phyloP scores from a whole-genome alignment of 768 basidiomycete species.

The Mycena vulgaris region DNA sequence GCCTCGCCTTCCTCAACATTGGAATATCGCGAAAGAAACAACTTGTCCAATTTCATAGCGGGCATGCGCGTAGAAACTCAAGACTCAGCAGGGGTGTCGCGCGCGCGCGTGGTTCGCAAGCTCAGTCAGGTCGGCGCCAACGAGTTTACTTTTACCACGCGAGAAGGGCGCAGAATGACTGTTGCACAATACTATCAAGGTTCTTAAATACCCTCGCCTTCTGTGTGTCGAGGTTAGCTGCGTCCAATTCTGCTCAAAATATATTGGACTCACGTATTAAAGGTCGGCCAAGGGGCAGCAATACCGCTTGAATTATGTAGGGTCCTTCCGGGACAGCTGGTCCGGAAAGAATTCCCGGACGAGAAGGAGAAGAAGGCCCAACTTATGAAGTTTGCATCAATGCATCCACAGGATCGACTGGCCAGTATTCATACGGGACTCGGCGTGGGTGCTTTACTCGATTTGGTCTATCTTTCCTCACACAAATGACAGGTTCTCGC shows the following conservation, averaged over 20 bases:
- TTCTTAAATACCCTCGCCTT: constrained; percentile 63
- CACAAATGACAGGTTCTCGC: constrained; percentile 50
- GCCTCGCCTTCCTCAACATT: constrained; percentile 70
- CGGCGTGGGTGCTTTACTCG: constrained; percentile 54
- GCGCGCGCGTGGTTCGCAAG: constrained; percentile 68
- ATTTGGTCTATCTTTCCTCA: neutral
- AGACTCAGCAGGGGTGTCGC: constrained; percentile 36
- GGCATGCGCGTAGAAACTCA: constrained; percentile 52
- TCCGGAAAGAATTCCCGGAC: constrained; percentile 78
- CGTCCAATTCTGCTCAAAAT: constrained; percentile 10
- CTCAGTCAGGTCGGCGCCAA: constrained; percentile 67
- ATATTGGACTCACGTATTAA: neutral
- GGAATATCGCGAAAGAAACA: constrained; percentile 66
- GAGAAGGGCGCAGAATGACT: constrained; percentile 60
- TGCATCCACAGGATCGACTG: constrained; percentile 72
- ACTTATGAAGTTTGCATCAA: constrained; percentile 78
- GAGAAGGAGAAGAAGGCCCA: constrained; percentile 76
- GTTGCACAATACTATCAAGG: constrained; percentile 57
- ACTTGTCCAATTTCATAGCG: constrained; percentile 54
- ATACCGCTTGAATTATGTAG: constrained; percentile 79
- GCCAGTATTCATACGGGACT: constrained; percentile 68
- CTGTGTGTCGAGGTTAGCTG: constrained; percentile 70
- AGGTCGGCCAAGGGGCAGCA: constrained; percentile 75
- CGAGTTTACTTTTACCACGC: constrained; percentile 62
- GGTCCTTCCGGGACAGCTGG: constrained; percentile 77